phyloP scores from a whole-genome alignment of 2,329 filamentous ascomycete genomes.

The Cytospora piceae region DNA sequence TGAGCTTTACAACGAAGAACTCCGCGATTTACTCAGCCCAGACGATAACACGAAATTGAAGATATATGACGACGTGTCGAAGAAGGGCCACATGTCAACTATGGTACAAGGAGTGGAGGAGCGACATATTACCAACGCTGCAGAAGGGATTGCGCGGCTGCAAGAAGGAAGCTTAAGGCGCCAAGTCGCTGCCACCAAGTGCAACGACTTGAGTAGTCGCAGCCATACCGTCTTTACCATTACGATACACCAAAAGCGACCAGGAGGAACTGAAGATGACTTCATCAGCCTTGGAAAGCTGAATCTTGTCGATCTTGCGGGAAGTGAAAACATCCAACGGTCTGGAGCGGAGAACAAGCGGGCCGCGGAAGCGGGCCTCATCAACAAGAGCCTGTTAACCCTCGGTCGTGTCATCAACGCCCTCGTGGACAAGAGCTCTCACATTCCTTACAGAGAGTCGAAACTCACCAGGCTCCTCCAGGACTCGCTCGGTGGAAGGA shows the following conservation, averaged over 20 bases:
- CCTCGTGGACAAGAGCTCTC: conserved; percentile 83
- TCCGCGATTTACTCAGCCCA: conserved; percentile 81
- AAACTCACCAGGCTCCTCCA: conserved; percentile 93
- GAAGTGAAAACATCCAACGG: conserved; percentile 95
- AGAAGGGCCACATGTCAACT: conserved; percentile 82
- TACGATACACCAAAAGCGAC: conserved; percentile 85
- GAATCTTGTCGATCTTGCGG: conserved; percentile 94
- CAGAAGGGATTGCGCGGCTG: conserved; percentile 84
- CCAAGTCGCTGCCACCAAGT: conserved; percentile 99
- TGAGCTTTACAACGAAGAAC: conserved; percentile 96
- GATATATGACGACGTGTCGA: conserved; percentile 89
- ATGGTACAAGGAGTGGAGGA: conserved; percentile 98
- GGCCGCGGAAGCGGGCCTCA: conserved; percentile 90
- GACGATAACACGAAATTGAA: conserved; percentile 89
- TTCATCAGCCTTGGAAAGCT: conserved; percentile 90
- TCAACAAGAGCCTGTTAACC: conserved; percentile 96
- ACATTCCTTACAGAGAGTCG: conserved; percentile 92
- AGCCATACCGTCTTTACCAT: conserved; percentile 98
- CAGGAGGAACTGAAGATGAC: conserved; percentile 82
- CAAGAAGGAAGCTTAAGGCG: conserved; percentile 89
- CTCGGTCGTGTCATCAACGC: conserved; percentile 97
- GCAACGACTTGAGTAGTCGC: conserved; percentile 95
- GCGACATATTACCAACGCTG: conserved; percentile 83
- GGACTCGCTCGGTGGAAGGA: conserved; percentile 92
- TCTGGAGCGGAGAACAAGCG: conserved; percentile 98